A percentile compares a stretch with the other conserved stretches of the same genome.
Conservation (phyloP, 2,329 filamentous ascomycete species). For the Stachybotrys echinatus region DNA sequence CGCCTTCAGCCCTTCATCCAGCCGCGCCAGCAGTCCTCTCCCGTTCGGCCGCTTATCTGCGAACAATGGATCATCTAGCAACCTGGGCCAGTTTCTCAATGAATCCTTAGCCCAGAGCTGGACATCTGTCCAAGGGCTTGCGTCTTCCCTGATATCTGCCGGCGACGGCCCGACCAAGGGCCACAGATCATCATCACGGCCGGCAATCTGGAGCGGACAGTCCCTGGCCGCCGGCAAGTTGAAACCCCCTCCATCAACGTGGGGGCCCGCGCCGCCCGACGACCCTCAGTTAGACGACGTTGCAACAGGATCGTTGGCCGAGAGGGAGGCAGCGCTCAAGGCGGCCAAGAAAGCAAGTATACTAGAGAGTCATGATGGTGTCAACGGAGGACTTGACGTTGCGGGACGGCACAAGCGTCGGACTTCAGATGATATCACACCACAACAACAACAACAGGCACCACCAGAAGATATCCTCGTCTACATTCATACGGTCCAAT, state of each 20-base stretch:
- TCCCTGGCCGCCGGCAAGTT: slow-evolving; percentile 9
- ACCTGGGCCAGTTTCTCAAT: slow-evolving; percentile 37
- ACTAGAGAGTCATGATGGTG: slow-evolving; percentile 55
- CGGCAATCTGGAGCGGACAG: slow-evolving; percentile 12
- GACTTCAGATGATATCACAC: slow-evolving; percentile 58
- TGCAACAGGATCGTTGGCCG: slow-evolving; percentile 46
- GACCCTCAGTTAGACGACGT: slow-evolving; percentile 40
- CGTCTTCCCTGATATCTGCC: slow-evolving; percentile 34
- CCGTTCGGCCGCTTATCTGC: slow-evolving; percentile 32
- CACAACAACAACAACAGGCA: slow-evolving; percentile 36
- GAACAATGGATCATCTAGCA: slow-evolving; percentile 23
- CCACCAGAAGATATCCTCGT: slow-evolving; percentile 73
- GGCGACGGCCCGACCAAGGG: slow-evolving; percentile 13
- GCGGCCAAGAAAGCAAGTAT: slow-evolving; percentile 54
- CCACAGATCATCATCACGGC: slow-evolving; percentile 12
- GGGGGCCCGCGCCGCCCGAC: slow-evolving; percentile 47
- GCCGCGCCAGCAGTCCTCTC: slow-evolving; percentile 44
- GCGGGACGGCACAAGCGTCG: slow-evolving; percentile 57
- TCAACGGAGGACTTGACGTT: slow-evolving; percentile 53
- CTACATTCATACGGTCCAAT: slow-evolving; percentile 82
- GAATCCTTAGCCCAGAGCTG: slow-evolving; percentile 49
- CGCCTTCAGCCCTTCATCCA: slow-evolving; percentile 29
- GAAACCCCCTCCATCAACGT: slow-evolving; percentile 21
- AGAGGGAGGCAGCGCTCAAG: slow-evolving; percentile 49
- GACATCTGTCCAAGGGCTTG: slow-evolving; percentile 50